Evolutionary conservation across 768 basidiomycete genomes (phyloP), one percentile per base, ranked within the genome.

Genomic region (Leccinum arenicola): DNA sequence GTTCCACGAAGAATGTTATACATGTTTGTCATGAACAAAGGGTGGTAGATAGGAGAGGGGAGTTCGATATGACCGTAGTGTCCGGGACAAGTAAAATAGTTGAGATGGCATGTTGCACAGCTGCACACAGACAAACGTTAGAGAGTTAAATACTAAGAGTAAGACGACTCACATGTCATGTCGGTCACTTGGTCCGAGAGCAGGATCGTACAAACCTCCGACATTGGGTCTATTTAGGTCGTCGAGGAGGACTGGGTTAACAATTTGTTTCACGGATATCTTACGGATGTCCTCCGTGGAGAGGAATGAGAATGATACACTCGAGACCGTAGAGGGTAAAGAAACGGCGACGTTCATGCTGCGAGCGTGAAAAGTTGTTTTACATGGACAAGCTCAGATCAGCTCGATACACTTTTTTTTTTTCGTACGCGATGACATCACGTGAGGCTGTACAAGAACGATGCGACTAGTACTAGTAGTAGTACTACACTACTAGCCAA

Each of bases 61-160:
- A 99, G 83, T 61, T 98, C 94, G 61, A 99, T 96, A 74, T 98
- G 97, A 21, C 97, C 97, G 75, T 90, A 99, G 74, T 99, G 97
- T 17, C 97, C 97, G 2, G 97, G 95, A 73, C 97, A 99, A 60
- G 89, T 88, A 77, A 89, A 98, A 69, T 94, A 96, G 50, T 86
- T 91, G 67, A 97, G 83, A 58, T 83, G 88, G 72, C 97, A 99
- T 74, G 97, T 97, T 62, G 89, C 80, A 73, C 97, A 99, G 60
- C 96, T 99, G 70, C 23, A 51, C 27, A 35, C 59, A 47, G 43
- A 59, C 43, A 21, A 54, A 67, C 61, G 56, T 7, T 40, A 48
- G 43, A 43, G 40, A 56, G 27, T 48, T 10, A 50, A 50, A 52
- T 51, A 0, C 31, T 31, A 29, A 56, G 35, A 57, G 38, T 47